phyloP scores from a whole-genome alignment of 768 basidiomycete genomes.

The Agaricus blazei region DNA sequence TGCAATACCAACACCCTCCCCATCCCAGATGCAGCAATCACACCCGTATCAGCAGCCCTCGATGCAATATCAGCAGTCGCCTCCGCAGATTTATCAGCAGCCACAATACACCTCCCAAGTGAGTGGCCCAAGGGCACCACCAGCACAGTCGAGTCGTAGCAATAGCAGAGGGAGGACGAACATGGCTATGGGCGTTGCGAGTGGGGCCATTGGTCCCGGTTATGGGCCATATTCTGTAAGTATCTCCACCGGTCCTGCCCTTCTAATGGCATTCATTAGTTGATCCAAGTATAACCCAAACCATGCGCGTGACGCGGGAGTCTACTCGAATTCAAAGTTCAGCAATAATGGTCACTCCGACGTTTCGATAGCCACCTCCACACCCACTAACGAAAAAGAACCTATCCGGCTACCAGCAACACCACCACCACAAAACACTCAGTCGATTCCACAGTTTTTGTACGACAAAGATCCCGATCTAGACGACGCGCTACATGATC shows the following conservation, averaged over 20 bases:
- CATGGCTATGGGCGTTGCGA: constrained; percentile 75
- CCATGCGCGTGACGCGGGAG: constrained; percentile 36
- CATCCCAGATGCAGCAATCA: constrained; percentile 21
- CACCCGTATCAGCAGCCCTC: neutral
- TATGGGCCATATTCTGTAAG: constrained; percentile 88
- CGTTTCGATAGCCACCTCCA: constrained; percentile 23
- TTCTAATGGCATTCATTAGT: neutral
- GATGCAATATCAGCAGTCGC: neutral
- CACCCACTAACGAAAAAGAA: constrained; percentile 8
- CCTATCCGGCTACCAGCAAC: constrained; percentile 20
- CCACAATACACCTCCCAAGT: constrained; percentile 9
- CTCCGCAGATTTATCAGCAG: constrained; percentile 4
- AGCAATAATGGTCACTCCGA: constrained; percentile 43
- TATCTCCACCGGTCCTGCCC: constrained; percentile 7
- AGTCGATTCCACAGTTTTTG: constrained; percentile 61
- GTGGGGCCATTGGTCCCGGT: constrained; percentile 68
- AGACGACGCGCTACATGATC: constrained; percentile 89
- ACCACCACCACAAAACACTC: constrained; percentile 36
- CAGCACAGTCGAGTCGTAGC: constrained; percentile 8
- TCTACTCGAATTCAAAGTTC: constrained; percentile 49
- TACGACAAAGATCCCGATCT: constrained; percentile 87
- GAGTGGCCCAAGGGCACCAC: constrained; percentile 8
- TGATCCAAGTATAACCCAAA: constrained; percentile 52
- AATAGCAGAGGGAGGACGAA: constrained; percentile 38
- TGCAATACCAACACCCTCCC: constrained; percentile 17